Base-by-base conservation (phyloP, 108 stramenopile genomes). In the Skeletonema menzelii region DNA sequence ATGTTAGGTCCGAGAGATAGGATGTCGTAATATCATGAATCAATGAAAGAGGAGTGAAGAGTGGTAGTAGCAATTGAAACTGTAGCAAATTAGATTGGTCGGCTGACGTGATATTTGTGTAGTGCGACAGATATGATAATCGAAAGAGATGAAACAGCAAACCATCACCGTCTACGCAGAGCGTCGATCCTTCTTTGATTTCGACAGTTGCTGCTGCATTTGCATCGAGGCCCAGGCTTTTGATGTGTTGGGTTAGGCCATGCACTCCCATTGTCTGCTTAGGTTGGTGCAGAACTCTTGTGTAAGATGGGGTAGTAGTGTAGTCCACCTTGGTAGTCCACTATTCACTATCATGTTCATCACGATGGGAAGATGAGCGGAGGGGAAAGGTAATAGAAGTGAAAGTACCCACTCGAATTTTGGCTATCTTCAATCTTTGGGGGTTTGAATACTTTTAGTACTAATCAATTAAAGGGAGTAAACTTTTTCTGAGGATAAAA, bases 101-200 rank as follows among this genome's bases (percentile, higher is more conserved):
- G n/a, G 44, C 46, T 53, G 82, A 69, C 64, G 79, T 12, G 44
- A 79, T 40, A 27, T 58, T 47, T 13, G 44, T 30, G 47, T 55
- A 57, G 61, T 88, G 77, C 4, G 84, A 70, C 13, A 56, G 20
- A 65, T 88, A 88, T 14, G 90, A 86, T 31, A 87, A 47, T 20
- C 65, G 42, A 55, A 76, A 64, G 30, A 91, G 73, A 60, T 85
- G 75, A 61, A 83, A 87, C 4, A 85, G 65, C 1, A 91, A 61
- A 11, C 90, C 90, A 56, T 87, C 78, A 8, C 88, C 90, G 58
- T 91, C 90, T 37, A 91, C 83, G 14, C 80, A 69, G 14, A 91
- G 57, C 5, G 65, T 84, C n/a, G 49, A 53, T 53, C 49, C 49
- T 53, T 53, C 49, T 22, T n/a, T n/a, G 8, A 53, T 10, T 22